A percentile compares a stretch with the other conserved stretches of the same genome.
phyloP scores from a whole-genome alignment of 1,139 yeast species.

The Taphrina deformans region DNA sequence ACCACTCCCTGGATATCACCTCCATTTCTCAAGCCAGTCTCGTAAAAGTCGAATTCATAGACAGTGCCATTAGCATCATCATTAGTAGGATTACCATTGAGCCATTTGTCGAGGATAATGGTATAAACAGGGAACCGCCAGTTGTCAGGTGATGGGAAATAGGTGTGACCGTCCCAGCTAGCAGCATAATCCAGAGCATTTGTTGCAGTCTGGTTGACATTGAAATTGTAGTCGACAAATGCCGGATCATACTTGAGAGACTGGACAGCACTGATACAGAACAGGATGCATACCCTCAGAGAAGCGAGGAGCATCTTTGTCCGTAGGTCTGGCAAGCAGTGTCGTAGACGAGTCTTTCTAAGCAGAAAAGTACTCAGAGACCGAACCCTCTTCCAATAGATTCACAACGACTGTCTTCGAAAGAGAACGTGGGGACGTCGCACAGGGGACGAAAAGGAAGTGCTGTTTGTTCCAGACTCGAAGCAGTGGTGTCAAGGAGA shows the following conservation, averaged over 20 bases:
- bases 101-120: slow-evolving; percentile 35
- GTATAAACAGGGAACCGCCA: slow-evolving; percentile 36
- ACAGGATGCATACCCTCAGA: not conserved
- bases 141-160: slow-evolving; percentile 31
- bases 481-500: not conserved
- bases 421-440: slow-evolving; percentile 1
- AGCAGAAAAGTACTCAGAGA: no score
- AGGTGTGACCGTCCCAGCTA: slow-evolving; percentile 30
- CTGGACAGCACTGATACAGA: slow-evolving; percentile 1
- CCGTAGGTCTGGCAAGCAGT: not conserved
- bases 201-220: slow-evolving; percentile 30
- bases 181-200: slow-evolving; percentile 33
- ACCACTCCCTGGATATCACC: slow-evolving; percentile 35
- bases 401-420: not conserved
- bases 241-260: slow-evolving; percentile 7
- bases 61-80: slow-evolving; percentile 34
- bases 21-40: slow-evolving; percentile 34
- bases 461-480: not conserved
- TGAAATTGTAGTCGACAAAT: slow-evolving; percentile 29
- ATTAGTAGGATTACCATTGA: slow-evolving; percentile 35
- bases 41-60: slow-evolving; percentile 34
- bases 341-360: not conserved
- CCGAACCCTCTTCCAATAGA: not conserved
- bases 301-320: not conserved
- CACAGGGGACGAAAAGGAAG: not conserved